Evolutionary conservation across 306 rosid genomes (phyloP), one percentile per base, ranked within the genome.

Genomic region (Prinsepia uniflora): DNA sequence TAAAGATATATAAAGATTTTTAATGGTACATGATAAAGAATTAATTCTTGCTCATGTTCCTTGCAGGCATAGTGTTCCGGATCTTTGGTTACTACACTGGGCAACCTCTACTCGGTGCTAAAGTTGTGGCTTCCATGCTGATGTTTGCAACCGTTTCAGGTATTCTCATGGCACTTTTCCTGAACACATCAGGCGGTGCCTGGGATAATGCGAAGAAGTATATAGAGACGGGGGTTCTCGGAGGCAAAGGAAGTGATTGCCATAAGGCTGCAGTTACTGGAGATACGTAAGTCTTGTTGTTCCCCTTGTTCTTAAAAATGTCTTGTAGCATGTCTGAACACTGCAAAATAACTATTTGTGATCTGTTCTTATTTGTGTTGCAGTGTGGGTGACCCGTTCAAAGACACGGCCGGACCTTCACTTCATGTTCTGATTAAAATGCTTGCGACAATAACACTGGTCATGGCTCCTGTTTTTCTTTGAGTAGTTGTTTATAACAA

Each of bases 151-250:
- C 99, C 17, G 97, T 94, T 62, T 84, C 95, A 1, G 97, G 99
- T 70, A 94, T 94, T 85, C 95, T 94, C 52, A 91, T 94, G 99
- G 97, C 97, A 60, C 99, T 94, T 69, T 94, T 94, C 80, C 87
- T 94, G 79, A 94, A 91, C 87, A 94, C 99, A 48, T 84, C 96
- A 39, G 97, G 99, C 44, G 99, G 99, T 75, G 99, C 99, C 39
- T 94, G 97, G 99, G 99, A 94, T 85, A 94, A 94, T 58, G 99
- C 99, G 50, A 91, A 94, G 85, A 94, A 94, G 79, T 94, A 94
- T 82, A 94, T 94, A 17, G 99, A 94, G 81, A 94, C 96, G 0
- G 99, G 99, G 67, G 97, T 84, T 71, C 97, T 91, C 10, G 97
- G 99, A 76, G 99, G 99, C 78, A 94, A 94, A 81, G 97, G 99